Evolutionary conservation across 257 asterid species (phyloP).

Genomic region (Primulina tabacum): DNA sequence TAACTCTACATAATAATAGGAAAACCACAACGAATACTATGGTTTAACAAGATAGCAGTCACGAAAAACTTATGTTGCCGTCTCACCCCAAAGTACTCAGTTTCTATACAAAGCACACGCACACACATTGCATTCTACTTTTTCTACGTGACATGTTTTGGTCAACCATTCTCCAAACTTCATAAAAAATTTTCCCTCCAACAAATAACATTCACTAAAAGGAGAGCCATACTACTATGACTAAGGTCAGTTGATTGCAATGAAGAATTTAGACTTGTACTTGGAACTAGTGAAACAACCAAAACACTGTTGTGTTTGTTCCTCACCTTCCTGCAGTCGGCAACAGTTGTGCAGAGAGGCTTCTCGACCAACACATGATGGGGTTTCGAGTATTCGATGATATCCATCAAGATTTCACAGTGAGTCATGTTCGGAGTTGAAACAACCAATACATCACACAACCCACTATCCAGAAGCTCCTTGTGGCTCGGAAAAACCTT

Average conservation of each 20-base stretch:
- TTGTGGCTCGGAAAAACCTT: constrained; percentile 70
- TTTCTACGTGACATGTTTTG: background rate
- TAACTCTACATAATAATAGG: background rate
- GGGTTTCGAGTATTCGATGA: constrained; percentile 57
- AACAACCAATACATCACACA: constrained; percentile 75
- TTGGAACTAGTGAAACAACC: constrained; percentile 7
- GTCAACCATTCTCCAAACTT: background rate
- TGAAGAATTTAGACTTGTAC: constrained; percentile 2
- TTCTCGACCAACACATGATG: constrained; percentile 94
- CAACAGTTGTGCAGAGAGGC: constrained; percentile 86
- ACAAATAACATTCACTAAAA: background rate
- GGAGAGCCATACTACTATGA: background rate
- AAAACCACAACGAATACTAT: background rate
- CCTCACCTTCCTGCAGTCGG: constrained; percentile 69
- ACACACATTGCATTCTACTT: background rate
- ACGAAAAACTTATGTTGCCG: too few relatives aligned
- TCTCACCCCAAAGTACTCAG: background rate
- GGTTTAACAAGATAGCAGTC: background rate
- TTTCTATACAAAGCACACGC: background rate
- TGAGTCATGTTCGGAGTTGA: constrained; percentile 96
- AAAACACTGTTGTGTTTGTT: background rate
- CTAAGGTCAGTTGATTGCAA: background rate
- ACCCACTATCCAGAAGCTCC: constrained; percentile 65
- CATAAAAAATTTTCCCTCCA: background rate
- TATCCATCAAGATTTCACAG: constrained; percentile 80